Conservation (phyloP, 345 rosid species). For the Citrus inodora region DNA sequence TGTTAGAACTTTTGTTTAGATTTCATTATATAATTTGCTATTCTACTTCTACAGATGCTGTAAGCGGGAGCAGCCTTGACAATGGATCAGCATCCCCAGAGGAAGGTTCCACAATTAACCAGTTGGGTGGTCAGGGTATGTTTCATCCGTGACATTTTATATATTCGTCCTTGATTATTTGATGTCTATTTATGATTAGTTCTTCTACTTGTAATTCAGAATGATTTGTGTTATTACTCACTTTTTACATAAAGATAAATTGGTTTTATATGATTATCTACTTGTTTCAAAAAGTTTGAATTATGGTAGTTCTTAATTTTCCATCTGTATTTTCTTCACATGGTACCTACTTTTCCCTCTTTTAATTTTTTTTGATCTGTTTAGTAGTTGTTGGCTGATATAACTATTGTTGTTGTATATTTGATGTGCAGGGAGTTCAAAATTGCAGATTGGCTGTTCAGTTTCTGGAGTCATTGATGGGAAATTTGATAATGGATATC, state of each 20-base stretch:
- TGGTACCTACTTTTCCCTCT: background rate
- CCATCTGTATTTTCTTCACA: background rate
- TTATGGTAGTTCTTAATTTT: background rate
- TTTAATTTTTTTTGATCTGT: background rate
- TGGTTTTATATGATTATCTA: background rate
- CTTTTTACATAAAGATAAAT: background rate
- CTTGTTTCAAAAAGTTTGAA: background rate
- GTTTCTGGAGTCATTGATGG: constrained; percentile 74
- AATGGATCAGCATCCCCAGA: constrained; percentile 31
- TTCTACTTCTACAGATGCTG: constrained; percentile 22
- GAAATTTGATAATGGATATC: constrained; percentile 74
- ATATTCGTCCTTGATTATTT: background rate
- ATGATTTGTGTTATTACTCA: background rate
- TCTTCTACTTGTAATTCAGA: background rate
- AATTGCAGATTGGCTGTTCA: constrained; percentile 48
- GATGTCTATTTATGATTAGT: background rate
- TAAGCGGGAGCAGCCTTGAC: constrained; percentile 24
- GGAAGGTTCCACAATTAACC: constrained; percentile 22
- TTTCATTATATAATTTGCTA: background rate
- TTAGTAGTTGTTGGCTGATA: background rate
- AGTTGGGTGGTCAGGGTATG: constrained; percentile 24
- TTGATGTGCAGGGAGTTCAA: constrained; percentile 31
- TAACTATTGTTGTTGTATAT: background rate
- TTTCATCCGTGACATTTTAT: background rate
- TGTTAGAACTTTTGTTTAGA: background rate